These are phyloP conservation scores for Pythium chondricola DNA, from an alignment of 352 stramenopile species.

Conservation along the genomic window DNA sequence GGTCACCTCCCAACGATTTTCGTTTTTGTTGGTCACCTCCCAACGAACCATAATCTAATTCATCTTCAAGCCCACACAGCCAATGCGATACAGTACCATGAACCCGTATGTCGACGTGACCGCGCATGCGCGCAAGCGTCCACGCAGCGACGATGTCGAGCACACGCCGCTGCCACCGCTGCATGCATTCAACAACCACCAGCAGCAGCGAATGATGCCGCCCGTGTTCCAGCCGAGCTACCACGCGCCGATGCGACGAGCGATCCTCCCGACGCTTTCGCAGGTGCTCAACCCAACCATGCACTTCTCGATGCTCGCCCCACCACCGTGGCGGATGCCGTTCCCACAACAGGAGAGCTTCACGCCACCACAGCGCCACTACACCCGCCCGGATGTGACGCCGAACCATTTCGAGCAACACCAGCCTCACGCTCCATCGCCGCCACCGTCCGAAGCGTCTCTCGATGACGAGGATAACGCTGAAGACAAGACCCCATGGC, in stretches of 20 bases:
- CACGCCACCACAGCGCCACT: too few relatives aligned
- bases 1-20: slow-evolving; percentile 6
- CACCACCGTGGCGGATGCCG: background rate
- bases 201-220: background rate
- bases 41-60: slow-evolving; percentile 1
- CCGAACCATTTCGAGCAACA: background rate
- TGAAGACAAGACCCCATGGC: slow-evolving; percentile 76
- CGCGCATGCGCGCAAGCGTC: slow-evolving; percentile 11
- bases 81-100: slow-evolving; percentile 12
- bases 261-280: slow-evolving; percentile 14
- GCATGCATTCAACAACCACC: slow-evolving; percentile 4
- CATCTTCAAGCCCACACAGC: background rate
- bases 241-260: background rate
- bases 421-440: slow-evolving; percentile 3
- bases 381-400: background rate
- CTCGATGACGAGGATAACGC: slow-evolving; percentile 22
- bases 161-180: slow-evolving; percentile 8
- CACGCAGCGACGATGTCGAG: slow-evolving; percentile 11
- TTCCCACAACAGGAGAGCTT: too few relatives aligned
- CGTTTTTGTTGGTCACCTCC: slow-evolving; percentile 10
- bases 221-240: background rate
- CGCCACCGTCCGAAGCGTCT: slow-evolving; percentile 7
- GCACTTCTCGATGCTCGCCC: slow-evolving; percentile 8
- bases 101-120: background rate
- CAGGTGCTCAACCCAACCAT: slow-evolving; percentile 14